These are phyloP conservation scores for Colletotrichum viniferum DNA, from an alignment of 2,329 filamentous ascomycete species.

Conservation along the genomic window DNA sequence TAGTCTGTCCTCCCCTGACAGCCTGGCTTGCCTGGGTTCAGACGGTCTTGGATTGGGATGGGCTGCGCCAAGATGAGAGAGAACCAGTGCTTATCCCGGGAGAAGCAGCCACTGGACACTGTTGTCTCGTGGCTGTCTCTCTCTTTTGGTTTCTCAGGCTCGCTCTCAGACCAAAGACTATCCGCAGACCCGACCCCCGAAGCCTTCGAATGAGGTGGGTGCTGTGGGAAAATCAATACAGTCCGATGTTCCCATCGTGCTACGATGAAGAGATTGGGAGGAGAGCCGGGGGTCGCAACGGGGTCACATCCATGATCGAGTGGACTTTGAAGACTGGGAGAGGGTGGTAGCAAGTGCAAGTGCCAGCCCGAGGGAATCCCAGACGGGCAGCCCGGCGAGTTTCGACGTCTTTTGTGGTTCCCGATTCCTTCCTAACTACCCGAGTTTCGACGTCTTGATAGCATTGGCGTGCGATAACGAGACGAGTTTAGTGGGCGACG, in stretches of 20 bases:
- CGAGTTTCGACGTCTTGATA: constrained; percentile 13
- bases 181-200: background rate
- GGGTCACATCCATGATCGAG: background rate
- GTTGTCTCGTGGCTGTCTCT: background rate
- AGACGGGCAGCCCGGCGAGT: constrained; percentile 8
- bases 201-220: background rate
- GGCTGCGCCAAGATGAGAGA: constrained; percentile 7
- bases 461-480: constrained; percentile 18
- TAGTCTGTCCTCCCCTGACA: constrained; percentile 13
- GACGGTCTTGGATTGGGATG: constrained; percentile 18
- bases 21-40: constrained; percentile 15
- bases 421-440: too few relatives aligned
- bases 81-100: constrained; percentile 5
- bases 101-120: background rate
- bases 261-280: background rate
- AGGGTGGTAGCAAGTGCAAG: background rate
- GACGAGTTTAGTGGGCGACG: constrained; percentile 14
- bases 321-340: background rate
- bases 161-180: background rate
- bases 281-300: background rate
- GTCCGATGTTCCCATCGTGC: background rate
- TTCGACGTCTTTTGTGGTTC: constrained; percentile 16
- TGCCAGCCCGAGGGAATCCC: background rate
- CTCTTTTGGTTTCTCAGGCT: background rate
- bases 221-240: background rate